Percentiles rank a stretch among this genome's conserved stretches.
Evolutionary conservation across 495 filamentous ascomycete species (phyloP).

Genomic region (Paragyromitra xinjiangensis): DNA sequence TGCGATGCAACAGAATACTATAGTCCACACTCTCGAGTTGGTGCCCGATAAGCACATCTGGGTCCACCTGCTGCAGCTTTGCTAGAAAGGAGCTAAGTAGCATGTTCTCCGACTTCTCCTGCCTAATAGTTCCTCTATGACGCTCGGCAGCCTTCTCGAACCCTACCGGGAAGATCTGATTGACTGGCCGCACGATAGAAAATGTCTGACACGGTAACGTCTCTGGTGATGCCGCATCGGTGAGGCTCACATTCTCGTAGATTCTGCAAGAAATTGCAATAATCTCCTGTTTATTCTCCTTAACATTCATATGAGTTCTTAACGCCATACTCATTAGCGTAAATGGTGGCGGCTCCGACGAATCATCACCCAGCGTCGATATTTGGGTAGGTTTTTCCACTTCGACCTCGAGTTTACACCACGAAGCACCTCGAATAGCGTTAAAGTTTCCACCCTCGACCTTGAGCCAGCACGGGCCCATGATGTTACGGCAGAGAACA

Average conservation of each 20-base stretch:
- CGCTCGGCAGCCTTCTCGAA: slow-evolving; percentile 76
- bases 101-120: slow-evolving; percentile 81
- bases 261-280: slow-evolving; percentile 87
- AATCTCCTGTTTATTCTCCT: slow-evolving; percentile 97
- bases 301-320: slow-evolving; percentile 85
- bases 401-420: slow-evolving; percentile 94
- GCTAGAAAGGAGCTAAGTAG: slow-evolving; percentile 88
- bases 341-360: slow-evolving; percentile 83
- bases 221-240: slow-evolving; percentile 86
- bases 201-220: slow-evolving; percentile 88
- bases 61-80: slow-evolving; percentile 84
- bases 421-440: slow-evolving; percentile 85
- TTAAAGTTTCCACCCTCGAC: slow-evolving; percentile 85
- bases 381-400: slow-evolving; percentile 79
- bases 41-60: slow-evolving; percentile 94
- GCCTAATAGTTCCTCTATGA: slow-evolving; percentile 75
- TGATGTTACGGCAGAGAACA: slow-evolving; percentile 96
- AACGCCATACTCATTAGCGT: slow-evolving; percentile 94
- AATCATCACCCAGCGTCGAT: slow-evolving; percentile 73
- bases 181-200: slow-evolving; percentile 85
- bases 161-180: slow-evolving; percentile 77
- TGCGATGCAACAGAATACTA: slow-evolving; percentile 83
- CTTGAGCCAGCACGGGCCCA: slow-evolving; percentile 97
- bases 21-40: slow-evolving; percentile 96
- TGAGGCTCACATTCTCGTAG: slow-evolving; percentile 87